phyloP scores from a whole-genome alignment of 1,284 basidiomycete species.

The Phlebopus sp. region DNA sequence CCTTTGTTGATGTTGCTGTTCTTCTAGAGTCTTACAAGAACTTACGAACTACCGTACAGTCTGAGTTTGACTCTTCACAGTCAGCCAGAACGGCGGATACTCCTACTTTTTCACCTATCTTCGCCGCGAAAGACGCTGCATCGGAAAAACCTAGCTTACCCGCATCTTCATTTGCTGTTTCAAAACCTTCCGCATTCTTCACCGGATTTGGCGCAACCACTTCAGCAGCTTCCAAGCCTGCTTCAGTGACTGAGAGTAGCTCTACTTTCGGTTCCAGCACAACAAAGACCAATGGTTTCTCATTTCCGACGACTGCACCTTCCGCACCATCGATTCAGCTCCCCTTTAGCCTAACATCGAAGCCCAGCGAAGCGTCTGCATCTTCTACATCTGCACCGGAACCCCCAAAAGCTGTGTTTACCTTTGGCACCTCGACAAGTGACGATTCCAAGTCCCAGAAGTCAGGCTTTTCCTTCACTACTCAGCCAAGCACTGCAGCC shows the following conservation, averaged over 20 bases:
- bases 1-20: constrained; percentile 67
- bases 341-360: constrained; percentile 19
- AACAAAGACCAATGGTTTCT: constrained; percentile 19
- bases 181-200: constrained; percentile 39
- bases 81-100: constrained; percentile 3
- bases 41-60: constrained; percentile 55
- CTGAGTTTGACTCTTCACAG: constrained; percentile 45
- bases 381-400: constrained; percentile 13
- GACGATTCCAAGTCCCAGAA: constrained; percentile 7
- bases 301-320: constrained; percentile 22
- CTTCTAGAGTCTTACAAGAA: constrained; percentile 66
- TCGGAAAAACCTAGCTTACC: constrained; percentile 21
- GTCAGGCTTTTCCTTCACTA: constrained; percentile 13
- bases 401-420: constrained; percentile 21
- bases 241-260: constrained; percentile 15
- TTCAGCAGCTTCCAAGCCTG: constrained; percentile 7
- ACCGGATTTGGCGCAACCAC: constrained; percentile 21
- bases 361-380: constrained; percentile 17
- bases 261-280: neutral
- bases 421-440: constrained; percentile 11
- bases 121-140: constrained; percentile 8
- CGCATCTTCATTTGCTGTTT: constrained; percentile 34
- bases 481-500: constrained; percentile 7
- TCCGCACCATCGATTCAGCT: constrained; percentile 10
- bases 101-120: constrained; percentile 7